Percentiles rank a stretch among this genome's conserved stretches.
phyloP scores from a whole-genome alignment of 2,329 filamentous ascomycete genomes.

The Colletotrichum falcatum region DNA sequence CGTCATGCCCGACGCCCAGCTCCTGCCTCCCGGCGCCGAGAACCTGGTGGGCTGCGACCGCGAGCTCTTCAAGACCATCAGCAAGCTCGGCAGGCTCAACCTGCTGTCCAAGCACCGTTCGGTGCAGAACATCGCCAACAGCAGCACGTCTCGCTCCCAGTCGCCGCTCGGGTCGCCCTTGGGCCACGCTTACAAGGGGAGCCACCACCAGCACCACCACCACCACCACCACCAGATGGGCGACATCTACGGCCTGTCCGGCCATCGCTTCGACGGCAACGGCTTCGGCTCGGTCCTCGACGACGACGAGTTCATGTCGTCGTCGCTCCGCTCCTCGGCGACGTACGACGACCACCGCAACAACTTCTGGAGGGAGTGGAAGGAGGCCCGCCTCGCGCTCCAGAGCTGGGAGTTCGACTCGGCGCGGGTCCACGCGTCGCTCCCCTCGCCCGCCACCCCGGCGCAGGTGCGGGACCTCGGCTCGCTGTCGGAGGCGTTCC shows the following conservation, averaged over 20 bases:
- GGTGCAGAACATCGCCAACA: slow-evolving; percentile 55
- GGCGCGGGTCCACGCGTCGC: slow-evolving; percentile 61
- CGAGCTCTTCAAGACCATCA: slow-evolving; percentile 86
- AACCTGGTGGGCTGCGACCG: slow-evolving; percentile 91
- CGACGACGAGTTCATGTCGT: slow-evolving; percentile 64
- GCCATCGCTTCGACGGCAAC: slow-evolving; percentile 74
- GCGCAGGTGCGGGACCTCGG: slow-evolving; percentile 79
- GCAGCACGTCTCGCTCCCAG: slow-evolving; percentile 48
- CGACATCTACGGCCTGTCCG: slow-evolving; percentile 55
- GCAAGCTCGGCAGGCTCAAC: slow-evolving; percentile 85
- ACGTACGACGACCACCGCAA: slow-evolving; percentile 69
- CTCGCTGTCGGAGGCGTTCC: slow-evolving; percentile 90
- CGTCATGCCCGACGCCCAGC: slow-evolving; percentile 58
- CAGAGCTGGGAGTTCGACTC: slow-evolving; percentile 84
- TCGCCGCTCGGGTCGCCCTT: slow-evolving; percentile 57
- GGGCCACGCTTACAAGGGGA: slow-evolving; percentile 57
- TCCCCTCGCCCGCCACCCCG: slow-evolving; percentile 63
- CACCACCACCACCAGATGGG: slow-evolving; percentile 44
- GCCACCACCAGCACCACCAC: slow-evolving; percentile 43
- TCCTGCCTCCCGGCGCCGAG: slow-evolving; percentile 74
- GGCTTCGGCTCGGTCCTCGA: slow-evolving; percentile 70
- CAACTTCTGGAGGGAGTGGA: slow-evolving; percentile 90
- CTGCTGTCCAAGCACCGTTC: slow-evolving; percentile 79
- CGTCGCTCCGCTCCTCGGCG: slow-evolving; percentile 55
- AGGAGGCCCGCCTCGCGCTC: slow-evolving; percentile 79